Percentiles rank a stretch among this genome's conserved stretches.
phyloP scores from a whole-genome alignment of 225 moss, liverwort and hornwort species.

The Straminergon stramineum region DNA sequence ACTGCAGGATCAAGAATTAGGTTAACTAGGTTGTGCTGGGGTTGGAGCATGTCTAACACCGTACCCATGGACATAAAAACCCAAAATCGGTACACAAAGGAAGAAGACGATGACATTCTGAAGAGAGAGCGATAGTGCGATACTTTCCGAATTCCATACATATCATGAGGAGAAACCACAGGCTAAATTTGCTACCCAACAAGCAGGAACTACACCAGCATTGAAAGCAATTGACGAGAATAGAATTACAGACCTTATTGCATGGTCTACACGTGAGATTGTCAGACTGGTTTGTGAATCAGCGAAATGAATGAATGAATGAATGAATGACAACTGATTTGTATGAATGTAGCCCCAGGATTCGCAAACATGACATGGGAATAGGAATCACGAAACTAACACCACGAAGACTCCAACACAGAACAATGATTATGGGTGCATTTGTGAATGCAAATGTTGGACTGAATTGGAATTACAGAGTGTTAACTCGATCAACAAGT shows the following conservation, averaged over 20 bases:
- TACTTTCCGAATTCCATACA: background rate
- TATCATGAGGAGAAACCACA: background rate
- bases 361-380: background rate
- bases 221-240: background rate
- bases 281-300: background rate
- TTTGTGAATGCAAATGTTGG: background rate
- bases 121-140: no score
- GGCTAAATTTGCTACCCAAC: background rate
- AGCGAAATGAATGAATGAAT: no score
- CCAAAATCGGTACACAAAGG: background rate
- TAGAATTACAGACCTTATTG: background rate
- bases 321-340: background rate
- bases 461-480: background rate
- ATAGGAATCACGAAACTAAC: background rate
- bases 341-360: background rate
- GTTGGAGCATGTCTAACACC: background rate
- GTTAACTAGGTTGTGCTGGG: background rate
- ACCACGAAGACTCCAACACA: background rate
- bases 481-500: background rate
- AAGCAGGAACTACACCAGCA: background rate
- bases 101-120: background rate
- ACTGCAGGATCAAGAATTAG: background rate
- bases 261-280: background rate
- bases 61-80: background rate
- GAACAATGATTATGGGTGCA: background rate